Conservation (phyloP, 2,329 filamentous ascomycete genomes). For the Neofusicoccum umdonicola region DNA sequence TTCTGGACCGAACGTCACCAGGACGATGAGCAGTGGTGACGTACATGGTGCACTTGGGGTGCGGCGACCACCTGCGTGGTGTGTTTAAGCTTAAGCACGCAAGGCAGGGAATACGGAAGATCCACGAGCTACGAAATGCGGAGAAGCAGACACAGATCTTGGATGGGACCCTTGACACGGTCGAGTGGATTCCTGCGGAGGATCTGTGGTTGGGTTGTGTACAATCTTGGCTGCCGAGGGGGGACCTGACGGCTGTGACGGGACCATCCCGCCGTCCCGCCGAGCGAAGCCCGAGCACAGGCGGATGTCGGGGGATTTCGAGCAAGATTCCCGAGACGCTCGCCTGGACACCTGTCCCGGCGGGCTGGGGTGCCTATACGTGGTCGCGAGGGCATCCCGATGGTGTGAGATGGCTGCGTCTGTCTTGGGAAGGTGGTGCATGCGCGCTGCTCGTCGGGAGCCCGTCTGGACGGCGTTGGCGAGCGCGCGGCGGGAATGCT, state of each 20-base stretch:
- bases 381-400: not conserved
- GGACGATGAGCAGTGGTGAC: not conserved
- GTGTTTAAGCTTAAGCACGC: conserved; percentile 6
- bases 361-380: not conserved
- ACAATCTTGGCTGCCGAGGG: not conserved
- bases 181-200: conserved; percentile 6
- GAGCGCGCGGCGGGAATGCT: not conserved
- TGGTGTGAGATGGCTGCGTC: not conserved
- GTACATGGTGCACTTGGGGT: not conserved
- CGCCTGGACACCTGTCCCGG: not conserved
- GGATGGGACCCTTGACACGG: conserved; percentile 11
- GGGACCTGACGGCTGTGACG: not conserved
- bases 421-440: not conserved
- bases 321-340: not conserved
- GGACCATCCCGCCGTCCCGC: not conserved
- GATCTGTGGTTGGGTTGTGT: conserved; percentile 12
- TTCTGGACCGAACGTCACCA: not conserved
- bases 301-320: not conserved
- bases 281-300: conserved; percentile 1
- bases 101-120: not conserved
- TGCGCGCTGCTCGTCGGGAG: not conserved
- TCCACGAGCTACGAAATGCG: not conserved
- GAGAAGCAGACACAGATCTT: conserved; percentile 13
- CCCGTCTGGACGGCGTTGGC: not conserved
- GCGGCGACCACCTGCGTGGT: not conserved